These are phyloP conservation scores for Funneliformis geosporum DNA, from an alignment of 192 early-diverging fungal species.

Conservation along the genomic window DNA sequence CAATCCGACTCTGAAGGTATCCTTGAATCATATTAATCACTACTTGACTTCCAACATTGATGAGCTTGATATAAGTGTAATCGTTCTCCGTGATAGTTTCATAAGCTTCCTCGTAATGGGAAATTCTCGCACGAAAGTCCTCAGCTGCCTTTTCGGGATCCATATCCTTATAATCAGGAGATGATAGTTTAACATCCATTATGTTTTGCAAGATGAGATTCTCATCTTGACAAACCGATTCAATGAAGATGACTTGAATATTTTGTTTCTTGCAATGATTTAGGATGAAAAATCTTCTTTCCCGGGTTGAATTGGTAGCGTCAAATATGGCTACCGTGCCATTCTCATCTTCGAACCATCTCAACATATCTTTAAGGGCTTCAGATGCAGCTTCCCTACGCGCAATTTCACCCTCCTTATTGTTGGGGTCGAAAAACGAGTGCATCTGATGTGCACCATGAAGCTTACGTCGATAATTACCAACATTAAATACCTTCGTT, in stretches of 20 bases:
- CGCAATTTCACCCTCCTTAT: slow-evolving; percentile 67
- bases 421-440: slow-evolving; percentile 89
- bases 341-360: slow-evolving; percentile 82
- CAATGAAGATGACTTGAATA: slow-evolving; percentile 95
- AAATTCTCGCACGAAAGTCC: slow-evolving; percentile 91
- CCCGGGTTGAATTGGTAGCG: slow-evolving; percentile 93
- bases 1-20: slow-evolving; percentile 94
- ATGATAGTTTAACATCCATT: slow-evolving; percentile 91
- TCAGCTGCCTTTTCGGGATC: slow-evolving; percentile 86
- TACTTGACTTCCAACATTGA: slow-evolving; percentile 90
- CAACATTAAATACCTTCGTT: slow-evolving; percentile 96
- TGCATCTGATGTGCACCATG: slow-evolving; percentile 80
- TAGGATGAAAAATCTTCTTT: slow-evolving; percentile 73
- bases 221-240: slow-evolving; percentile 91
- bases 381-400: slow-evolving; percentile 78
- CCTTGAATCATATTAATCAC: slow-evolving; percentile 94
- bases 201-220: slow-evolving; percentile 89
- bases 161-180: slow-evolving; percentile 90
- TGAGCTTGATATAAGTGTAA: slow-evolving; percentile 88
- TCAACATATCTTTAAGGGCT: slow-evolving; percentile 91
- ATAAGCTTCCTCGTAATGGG: slow-evolving; percentile 89
- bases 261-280: slow-evolving; percentile 69
- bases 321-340: slow-evolving; percentile 95
- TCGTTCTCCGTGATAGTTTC: slow-evolving; percentile 80
- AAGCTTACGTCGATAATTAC: slow-evolving; percentile 92